Percentiles rank a stretch among this genome's conserved stretches.
phyloP scores from a whole-genome alignment of 768 basidiomycete species.

The Mycena maculata region DNA sequence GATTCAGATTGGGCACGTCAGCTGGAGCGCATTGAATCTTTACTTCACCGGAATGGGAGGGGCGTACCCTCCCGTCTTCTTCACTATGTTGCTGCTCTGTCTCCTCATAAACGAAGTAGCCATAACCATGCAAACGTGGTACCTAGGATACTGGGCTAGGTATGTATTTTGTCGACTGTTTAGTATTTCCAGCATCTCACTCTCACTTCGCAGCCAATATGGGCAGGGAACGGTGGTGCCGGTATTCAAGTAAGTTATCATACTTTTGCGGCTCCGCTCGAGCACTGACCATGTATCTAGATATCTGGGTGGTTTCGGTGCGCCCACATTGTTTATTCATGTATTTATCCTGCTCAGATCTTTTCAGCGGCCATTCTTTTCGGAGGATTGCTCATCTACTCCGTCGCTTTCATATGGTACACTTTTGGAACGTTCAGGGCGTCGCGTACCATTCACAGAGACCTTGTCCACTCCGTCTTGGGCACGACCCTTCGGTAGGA shows the following conservation, averaged over 20 bases:
- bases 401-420: slow-evolving; percentile 51
- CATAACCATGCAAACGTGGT: slow-evolving; percentile 53
- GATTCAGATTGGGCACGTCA: slow-evolving; percentile 66
- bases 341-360: neutral
- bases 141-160: slow-evolving; percentile 56
- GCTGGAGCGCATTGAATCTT: slow-evolving; percentile 54
- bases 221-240: too few relatives aligned
- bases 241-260: slow-evolving; percentile 48
- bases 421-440: slow-evolving; percentile 65
- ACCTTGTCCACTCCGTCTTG: slow-evolving; percentile 64
- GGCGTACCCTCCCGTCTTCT: slow-evolving; percentile 48
- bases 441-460: slow-evolving; percentile 63
- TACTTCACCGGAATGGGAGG: slow-evolving; percentile 54
- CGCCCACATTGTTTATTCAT: neutral
- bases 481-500: slow-evolving; percentile 65
- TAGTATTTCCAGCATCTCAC: neutral
- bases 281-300: neutral
- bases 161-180: neutral
- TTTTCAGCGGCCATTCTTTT: slow-evolving; percentile 47
- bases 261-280: slow-evolving; percentile 4
- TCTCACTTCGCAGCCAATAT: slow-evolving; percentile 53
- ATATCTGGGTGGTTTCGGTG: slow-evolving; percentile 26
- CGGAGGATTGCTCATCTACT: slow-evolving; percentile 45
- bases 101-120: slow-evolving; percentile 39
- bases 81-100: slow-evolving; percentile 39